phyloP scores from a whole-genome alignment of 2,329 filamentous ascomycete genomes.

The Diplodia sapinea region DNA sequence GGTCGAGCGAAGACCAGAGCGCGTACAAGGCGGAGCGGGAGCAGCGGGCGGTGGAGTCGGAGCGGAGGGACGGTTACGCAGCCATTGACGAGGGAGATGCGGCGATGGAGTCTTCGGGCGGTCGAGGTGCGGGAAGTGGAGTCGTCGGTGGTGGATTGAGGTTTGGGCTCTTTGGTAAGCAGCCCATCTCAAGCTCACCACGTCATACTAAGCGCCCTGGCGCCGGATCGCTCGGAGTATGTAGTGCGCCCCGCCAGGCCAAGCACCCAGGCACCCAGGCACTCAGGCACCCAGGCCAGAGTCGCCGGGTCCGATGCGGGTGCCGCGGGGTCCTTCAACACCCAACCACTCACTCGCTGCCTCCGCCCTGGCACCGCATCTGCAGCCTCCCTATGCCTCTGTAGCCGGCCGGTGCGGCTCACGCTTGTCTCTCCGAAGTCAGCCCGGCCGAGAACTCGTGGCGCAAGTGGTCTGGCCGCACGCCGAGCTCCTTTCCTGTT shows the following conservation, averaged over 20 bases:
- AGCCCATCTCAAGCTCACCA: slow-evolving; percentile 7
- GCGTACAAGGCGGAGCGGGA: background rate
- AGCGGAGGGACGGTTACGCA: background rate
- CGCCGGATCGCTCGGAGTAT: background rate
- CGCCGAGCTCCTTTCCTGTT: background rate
- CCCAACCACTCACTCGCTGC: background rate
- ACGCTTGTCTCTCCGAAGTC: background rate
- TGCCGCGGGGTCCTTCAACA: background rate
- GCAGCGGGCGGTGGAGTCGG: background rate
- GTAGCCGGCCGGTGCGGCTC: background rate
- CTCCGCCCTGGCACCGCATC: background rate
- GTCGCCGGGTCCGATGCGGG: slow-evolving; percentile 7
- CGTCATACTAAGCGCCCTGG: slow-evolving; percentile 15
- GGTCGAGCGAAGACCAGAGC: slow-evolving; percentile 1
- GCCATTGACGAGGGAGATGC: background rate
- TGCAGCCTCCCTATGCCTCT: background rate
- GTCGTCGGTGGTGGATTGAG: background rate
- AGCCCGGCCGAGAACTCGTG: background rate
- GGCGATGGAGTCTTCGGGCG: slow-evolving; percentile 10
- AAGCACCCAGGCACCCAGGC: too few species aligned
- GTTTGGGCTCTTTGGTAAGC: slow-evolving; percentile 10
- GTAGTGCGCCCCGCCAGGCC: too few species aligned
- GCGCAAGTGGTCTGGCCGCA: background rate
- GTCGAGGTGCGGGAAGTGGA: background rate
- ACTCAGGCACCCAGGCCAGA: too few species aligned